These are phyloP conservation scores for Astrocystis sublimbata DNA, from an alignment of 495 filamentous ascomycete species.

Conservation along the genomic window DNA sequence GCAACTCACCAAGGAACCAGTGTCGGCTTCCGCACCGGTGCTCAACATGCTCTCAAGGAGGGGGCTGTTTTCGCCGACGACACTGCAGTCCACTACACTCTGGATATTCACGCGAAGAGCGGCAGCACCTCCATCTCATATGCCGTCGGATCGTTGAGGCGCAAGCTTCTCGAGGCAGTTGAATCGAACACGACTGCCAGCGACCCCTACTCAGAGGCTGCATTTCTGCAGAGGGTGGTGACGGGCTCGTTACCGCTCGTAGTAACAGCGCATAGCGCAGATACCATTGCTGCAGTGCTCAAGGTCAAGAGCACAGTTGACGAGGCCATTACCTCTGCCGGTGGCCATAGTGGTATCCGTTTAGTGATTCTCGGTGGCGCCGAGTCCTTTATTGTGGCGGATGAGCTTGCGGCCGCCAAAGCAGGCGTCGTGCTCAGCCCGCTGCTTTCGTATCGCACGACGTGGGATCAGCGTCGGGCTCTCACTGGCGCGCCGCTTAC, in stretches of 20 bases:
- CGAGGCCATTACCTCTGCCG: constrained; percentile 21
- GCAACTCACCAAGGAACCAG: constrained; percentile 46
- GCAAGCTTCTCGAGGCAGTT: constrained; percentile 44
- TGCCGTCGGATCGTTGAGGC: constrained; percentile 39
- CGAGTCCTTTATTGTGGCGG: constrained; percentile 50
- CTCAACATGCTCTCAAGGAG: constrained; percentile 32
- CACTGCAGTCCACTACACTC: constrained; percentile 48
- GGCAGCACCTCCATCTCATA: constrained; percentile 43
- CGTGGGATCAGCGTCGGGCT: constrained; percentile 51
- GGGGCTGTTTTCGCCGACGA: constrained; percentile 44
- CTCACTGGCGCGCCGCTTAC: constrained; percentile 54
- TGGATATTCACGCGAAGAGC: constrained; percentile 35
- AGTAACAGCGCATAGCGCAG: constrained; percentile 49
- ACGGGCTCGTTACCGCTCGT: constrained; percentile 38
- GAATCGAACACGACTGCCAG: constrained; percentile 27
- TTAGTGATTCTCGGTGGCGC: constrained; percentile 51
- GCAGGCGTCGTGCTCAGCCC: constrained; percentile 54
- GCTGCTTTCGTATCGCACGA: constrained; percentile 39
- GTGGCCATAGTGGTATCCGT: constrained; percentile 26
- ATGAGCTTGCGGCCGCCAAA: constrained; percentile 44
- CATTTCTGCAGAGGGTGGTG: constrained; percentile 42
- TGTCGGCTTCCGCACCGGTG: constrained; percentile 48
- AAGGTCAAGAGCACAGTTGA: constrained; percentile 43
- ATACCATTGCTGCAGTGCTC: constrained; percentile 43
- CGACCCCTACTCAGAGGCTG: constrained; percentile 41